Percentiles rank a stretch among this genome's conserved stretches.
These are phyloP conservation scores for Tephrocybe rancida DNA, from an alignment of 768 basidiomycete genomes.

Conservation along the genomic window DNA sequence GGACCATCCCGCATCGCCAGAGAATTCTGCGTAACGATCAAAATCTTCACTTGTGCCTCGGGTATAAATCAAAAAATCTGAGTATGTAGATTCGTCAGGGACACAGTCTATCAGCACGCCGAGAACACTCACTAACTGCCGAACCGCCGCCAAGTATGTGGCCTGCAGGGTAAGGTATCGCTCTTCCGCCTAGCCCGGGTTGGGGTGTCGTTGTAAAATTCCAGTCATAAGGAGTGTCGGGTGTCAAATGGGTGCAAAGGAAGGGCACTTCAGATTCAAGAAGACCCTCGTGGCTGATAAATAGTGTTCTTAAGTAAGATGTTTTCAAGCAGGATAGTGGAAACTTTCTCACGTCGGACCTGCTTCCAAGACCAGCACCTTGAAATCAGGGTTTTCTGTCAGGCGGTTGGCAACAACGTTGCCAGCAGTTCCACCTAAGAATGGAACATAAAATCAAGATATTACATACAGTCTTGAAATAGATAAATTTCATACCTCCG, in stretches of 20 bases:
- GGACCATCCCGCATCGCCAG: conserved; percentile 3
- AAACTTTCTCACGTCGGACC: conserved; percentile 1
- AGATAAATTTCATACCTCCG: conserved; percentile 6
- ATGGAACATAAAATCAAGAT: no score
- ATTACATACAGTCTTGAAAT: no score
- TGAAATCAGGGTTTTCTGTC: conserved; percentile 3
- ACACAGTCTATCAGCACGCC: neutral
- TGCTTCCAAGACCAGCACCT: conserved; percentile 12
- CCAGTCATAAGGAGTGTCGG: conserved; percentile 10
- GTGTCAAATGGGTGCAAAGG: neutral
- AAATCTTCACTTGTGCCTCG: neutral
- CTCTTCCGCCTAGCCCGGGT: conserved; percentile 3
- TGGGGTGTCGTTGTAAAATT: conserved; percentile 11
- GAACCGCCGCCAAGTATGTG: conserved; percentile 10
- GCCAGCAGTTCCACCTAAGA: conserved; percentile 13
- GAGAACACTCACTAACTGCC: conserved; percentile 4
- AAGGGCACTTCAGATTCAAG: conserved; percentile 10
- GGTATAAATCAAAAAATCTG: neutral
- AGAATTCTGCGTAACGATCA: neutral
- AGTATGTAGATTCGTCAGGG: neutral
- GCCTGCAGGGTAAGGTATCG: conserved; percentile 2
- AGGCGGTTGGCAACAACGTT: conserved; percentile 13
- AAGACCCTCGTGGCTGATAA: neutral
- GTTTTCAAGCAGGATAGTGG: neutral
- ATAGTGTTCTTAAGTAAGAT: neutral